Percentiles rank a stretch among this genome's conserved stretches.
phyloP scores from a whole-genome alignment of 2,329 filamentous ascomycete genomes.

The Trichophyton simii region DNA sequence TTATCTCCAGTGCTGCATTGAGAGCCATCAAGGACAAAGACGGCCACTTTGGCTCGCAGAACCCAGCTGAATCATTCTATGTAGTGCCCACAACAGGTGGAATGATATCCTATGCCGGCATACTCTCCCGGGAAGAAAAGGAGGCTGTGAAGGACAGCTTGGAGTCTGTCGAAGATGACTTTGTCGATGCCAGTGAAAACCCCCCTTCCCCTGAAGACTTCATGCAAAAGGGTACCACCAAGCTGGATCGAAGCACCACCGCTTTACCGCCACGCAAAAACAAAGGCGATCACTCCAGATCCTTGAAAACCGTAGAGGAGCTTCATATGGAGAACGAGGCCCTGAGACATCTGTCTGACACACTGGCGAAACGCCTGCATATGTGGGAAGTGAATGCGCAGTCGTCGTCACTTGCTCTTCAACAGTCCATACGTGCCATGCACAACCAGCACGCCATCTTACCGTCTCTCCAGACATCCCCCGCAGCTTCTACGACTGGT shows the following conservation, averaged over 20 bases:
- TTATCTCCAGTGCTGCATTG: constrained; percentile 77
- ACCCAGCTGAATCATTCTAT: constrained; percentile 65
- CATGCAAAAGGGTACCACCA: constrained; percentile 11
- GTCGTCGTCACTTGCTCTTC: constrained; percentile 70
- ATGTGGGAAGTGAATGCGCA: constrained; percentile 89
- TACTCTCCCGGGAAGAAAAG: constrained; percentile 48
- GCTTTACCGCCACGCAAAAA: background rate
- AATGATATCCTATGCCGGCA: constrained; percentile 85
- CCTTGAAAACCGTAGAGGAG: constrained; percentile 66
- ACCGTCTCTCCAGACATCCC: constrained; percentile 19
- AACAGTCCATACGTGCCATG: constrained; percentile 57
- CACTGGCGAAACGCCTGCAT: constrained; percentile 73
- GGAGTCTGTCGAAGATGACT: constrained; percentile 67
- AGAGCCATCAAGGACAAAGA: constrained; percentile 59
- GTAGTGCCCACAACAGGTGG: constrained; percentile 86
- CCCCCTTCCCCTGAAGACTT: constrained; percentile 34
- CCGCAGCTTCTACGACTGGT: constrained; percentile 17
- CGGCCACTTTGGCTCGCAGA: constrained; percentile 47
- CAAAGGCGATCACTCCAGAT: constrained; percentile 17
- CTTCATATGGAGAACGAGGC: constrained; percentile 77
- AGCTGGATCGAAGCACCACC: constrained; percentile 21
- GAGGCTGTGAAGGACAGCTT: constrained; percentile 34
- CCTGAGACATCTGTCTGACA: constrained; percentile 73
- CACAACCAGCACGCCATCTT: constrained; percentile 26
- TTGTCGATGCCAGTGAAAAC: constrained; percentile 74